Percentiles rank a stretch among this genome's conserved stretches.
Evolutionary conservation across 225 moss, liverwort and hornwort species (phyloP).

Genomic region (Pseudoscleropodium purum): DNA sequence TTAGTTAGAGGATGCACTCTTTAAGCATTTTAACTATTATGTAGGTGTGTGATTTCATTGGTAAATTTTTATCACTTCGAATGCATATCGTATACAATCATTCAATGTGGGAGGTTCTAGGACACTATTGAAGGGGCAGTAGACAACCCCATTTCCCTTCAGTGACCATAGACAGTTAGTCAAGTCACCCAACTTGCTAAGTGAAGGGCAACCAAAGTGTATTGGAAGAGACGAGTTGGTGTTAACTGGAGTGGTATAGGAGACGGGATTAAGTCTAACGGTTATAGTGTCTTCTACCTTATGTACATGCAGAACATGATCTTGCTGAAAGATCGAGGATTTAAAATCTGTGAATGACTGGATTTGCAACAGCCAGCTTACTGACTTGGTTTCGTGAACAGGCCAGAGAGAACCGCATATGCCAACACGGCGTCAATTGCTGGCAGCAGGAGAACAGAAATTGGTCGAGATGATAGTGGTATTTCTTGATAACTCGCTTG

Average conservation of each 20-base stretch:
- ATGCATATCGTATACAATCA: background rate
- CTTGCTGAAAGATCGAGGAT: background rate
- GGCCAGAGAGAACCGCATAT: constrained; percentile 53
- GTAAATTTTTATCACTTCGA: background rate
- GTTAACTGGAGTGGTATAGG: background rate
- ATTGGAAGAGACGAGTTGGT: background rate
- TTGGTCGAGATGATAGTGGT: constrained; percentile 64
- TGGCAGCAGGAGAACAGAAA: constrained; percentile 61
- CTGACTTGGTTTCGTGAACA: constrained; percentile 5
- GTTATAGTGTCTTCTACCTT: background rate
- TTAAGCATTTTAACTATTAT: background rate
- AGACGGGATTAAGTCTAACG: background rate
- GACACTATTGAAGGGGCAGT: background rate
- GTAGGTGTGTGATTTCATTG: background rate
- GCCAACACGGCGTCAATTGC: constrained; percentile 86
- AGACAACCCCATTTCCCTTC: background rate
- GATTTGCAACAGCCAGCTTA: constrained; percentile 17
- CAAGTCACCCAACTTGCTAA: background rate
- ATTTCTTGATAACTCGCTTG: background rate
- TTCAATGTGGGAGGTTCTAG: background rate
- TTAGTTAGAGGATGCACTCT: background rate
- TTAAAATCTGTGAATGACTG: background rate
- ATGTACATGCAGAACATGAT: background rate
- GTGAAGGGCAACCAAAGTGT: background rate
- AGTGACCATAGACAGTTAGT: background rate